phyloP scores from a whole-genome alignment of 805 yeast species.

The Teunomyces gatunensis region DNA sequence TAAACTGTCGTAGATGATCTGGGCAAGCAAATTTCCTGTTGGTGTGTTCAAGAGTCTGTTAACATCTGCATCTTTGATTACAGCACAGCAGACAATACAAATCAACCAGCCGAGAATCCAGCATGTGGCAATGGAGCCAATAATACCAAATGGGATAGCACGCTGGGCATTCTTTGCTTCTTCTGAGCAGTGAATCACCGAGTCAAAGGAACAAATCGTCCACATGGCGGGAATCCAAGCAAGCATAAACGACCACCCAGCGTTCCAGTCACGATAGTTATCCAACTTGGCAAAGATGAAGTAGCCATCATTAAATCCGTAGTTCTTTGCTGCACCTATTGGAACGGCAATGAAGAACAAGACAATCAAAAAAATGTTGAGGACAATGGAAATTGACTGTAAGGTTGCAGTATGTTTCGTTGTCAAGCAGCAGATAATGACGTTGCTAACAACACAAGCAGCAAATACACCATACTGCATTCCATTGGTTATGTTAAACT shows the following conservation, averaged over 20 bases:
- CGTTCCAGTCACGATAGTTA: slow-evolving; percentile 54
- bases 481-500: slow-evolving; percentile 51
- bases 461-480: slow-evolving; percentile 64
- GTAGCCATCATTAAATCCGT: slow-evolving; percentile 34
- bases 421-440: slow-evolving; percentile 52
- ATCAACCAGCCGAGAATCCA: slow-evolving; percentile 58
- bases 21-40: slow-evolving; percentile 65
- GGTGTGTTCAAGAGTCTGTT: slow-evolving; percentile 39
- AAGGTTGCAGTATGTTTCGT: slow-evolving; percentile 55
- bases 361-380: slow-evolving; percentile 51
- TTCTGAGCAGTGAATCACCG: slow-evolving; percentile 71
- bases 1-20: slow-evolving; percentile 57
- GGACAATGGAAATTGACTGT: slow-evolving; percentile 56
- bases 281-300: slow-evolving; percentile 55
- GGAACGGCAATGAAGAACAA: slow-evolving; percentile 65
- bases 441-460: slow-evolving; percentile 55
- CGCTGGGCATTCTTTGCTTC: slow-evolving; percentile 62
- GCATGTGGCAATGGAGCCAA: slow-evolving; percentile 57
- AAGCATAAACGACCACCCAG: slow-evolving; percentile 57
- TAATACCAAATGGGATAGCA: slow-evolving; percentile 65
- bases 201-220: slow-evolving; percentile 74
- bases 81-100: slow-evolving; percentile 52
- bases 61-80: slow-evolving; percentile 48
- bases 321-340: slow-evolving; percentile 45
- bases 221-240: slow-evolving; percentile 68